A percentile compares a stretch with the other conserved stretches of the same genome.
phyloP scores from a whole-genome alignment of 116 monocot species.

The Phalaenopsis hybrid region DNA sequence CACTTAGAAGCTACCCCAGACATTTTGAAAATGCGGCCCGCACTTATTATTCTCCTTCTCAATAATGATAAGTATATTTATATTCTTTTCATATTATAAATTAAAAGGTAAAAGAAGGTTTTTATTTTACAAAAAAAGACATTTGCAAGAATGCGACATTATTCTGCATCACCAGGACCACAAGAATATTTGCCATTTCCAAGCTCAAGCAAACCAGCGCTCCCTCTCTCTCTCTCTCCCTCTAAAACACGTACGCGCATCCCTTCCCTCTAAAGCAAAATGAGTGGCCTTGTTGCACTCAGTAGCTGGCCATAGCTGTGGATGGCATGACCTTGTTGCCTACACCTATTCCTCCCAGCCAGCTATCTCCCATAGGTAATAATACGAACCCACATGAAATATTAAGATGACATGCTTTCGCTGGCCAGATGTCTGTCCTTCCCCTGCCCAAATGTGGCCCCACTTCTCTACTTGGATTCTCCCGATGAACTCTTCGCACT shows the following conservation, averaged over 20 bases:
- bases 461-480: slow-evolving; percentile 26
- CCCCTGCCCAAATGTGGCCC: slow-evolving; percentile 13
- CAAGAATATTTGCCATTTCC: no score
- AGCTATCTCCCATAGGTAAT: slow-evolving; percentile 21
- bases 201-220: no score
- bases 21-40: no score
- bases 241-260: neutral
- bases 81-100: no score
- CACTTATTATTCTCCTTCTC: no score
- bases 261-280: neutral
- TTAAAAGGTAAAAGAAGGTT: no score
- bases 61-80: no score
- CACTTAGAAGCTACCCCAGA: no score
- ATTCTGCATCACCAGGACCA: no score
- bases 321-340: slow-evolving; percentile 6
- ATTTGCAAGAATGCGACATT: no score
- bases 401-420: slow-evolving; percentile 26
- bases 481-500: slow-evolving; percentile 11
- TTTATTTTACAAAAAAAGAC: no score
- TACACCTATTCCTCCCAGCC: slow-evolving; percentile 5
- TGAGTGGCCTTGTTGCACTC: slow-evolving; percentile 1
- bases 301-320: slow-evolving; percentile 13
- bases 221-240: neutral
- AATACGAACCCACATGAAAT: slow-evolving; percentile 21
- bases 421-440: slow-evolving; percentile 29